Conservation (phyloP, 257 asterid species). For the Solanum bukasovii region DNA sequence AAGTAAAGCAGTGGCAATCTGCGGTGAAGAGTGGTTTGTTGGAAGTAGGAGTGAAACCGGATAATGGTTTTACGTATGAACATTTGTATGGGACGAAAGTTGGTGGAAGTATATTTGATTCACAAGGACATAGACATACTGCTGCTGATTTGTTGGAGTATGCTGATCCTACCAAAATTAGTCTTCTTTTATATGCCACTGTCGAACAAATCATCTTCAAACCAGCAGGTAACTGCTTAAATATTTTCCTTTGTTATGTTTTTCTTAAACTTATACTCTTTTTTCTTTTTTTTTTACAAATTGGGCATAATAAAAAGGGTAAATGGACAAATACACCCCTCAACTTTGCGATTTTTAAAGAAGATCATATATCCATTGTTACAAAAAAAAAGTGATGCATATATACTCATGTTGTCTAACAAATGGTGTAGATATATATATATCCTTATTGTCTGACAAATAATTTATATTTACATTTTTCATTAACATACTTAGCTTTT, state of each 20-base stretch:
- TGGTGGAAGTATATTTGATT: slow-evolving; percentile 67
- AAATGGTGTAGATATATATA: too few species aligned
- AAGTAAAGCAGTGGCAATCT: slow-evolving; percentile 45
- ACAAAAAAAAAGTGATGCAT: too few species aligned
- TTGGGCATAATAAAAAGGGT: too few species aligned
- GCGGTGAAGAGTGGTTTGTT: slow-evolving; percentile 62
- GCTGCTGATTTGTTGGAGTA: slow-evolving; percentile 77
- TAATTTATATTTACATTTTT: too few species aligned
- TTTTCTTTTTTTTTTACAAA: too few species aligned
- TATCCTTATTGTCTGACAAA: too few species aligned
- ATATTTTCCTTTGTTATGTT: too few species aligned
- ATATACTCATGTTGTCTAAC: background rate
- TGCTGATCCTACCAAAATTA: slow-evolving; percentile 34
- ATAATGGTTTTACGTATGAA: slow-evolving; percentile 42
- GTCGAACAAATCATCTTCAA: slow-evolving; percentile 43
- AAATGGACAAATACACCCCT: background rate
- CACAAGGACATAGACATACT: slow-evolving; percentile 50
- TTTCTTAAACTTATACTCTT: too few species aligned
- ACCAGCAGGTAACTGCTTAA: slow-evolving; percentile 20
- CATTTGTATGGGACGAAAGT: slow-evolving; percentile 64
- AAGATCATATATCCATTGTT: background rate
- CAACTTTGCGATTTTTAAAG: background rate
- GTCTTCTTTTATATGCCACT: slow-evolving; percentile 43
- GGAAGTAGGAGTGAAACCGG: slow-evolving; percentile 47
- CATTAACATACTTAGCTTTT: too few species aligned